Percentiles rank a stretch among this genome's conserved stretches.
phyloP scores from a whole-genome alignment of 2,329 filamentous ascomycete genomes.

The Pseudofabraea citricarpa region DNA sequence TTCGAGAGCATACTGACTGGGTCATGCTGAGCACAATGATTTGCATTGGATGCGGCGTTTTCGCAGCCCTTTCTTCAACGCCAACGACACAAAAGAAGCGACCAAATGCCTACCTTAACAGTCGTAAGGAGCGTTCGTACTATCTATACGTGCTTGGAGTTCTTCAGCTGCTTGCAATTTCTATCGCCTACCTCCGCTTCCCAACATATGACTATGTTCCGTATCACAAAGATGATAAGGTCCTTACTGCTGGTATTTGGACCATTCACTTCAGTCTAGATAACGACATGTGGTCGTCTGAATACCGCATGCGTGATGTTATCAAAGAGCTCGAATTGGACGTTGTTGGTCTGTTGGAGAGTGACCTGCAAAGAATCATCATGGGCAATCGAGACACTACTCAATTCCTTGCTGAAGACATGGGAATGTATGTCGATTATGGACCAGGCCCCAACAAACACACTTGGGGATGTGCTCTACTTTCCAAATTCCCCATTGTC shows the following conservation, averaged over 20 bases:
- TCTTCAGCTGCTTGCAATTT: conserved; percentile 75
- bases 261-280: conserved; percentile 97
- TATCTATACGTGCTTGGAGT: conserved; percentile 67
- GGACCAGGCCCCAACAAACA: conserved; percentile 98
- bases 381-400: conserved; percentile 98
- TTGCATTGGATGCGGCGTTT: conserved; percentile 78
- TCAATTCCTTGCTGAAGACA: conserved; percentile 89
- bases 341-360: conserved; percentile 89
- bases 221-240: conserved; percentile 81
- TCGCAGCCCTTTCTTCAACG: conserved; percentile 53
- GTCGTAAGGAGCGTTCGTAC: conserved; percentile 51
- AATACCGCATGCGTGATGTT: conserved; percentile 86
- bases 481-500: conserved; percentile 96
- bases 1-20: conserved; percentile 94
- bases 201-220: conserved; percentile 88
- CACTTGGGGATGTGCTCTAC: conserved; percentile 88
- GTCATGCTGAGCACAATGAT: conserved; percentile 86
- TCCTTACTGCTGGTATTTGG: conserved; percentile 95
- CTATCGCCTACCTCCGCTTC: conserved; percentile 83
- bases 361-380: conserved; percentile 93
- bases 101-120: conserved; percentile 35
- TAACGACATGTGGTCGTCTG: conserved; percentile 98
- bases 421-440: conserved; percentile 98
- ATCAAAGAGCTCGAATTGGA: conserved; percentile 96
- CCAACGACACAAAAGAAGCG: conserved; percentile 29